These are phyloP conservation scores for Agroathelia rolfsii DNA, from an alignment of 1,284 basidiomycete species.

Conservation along the genomic window DNA sequence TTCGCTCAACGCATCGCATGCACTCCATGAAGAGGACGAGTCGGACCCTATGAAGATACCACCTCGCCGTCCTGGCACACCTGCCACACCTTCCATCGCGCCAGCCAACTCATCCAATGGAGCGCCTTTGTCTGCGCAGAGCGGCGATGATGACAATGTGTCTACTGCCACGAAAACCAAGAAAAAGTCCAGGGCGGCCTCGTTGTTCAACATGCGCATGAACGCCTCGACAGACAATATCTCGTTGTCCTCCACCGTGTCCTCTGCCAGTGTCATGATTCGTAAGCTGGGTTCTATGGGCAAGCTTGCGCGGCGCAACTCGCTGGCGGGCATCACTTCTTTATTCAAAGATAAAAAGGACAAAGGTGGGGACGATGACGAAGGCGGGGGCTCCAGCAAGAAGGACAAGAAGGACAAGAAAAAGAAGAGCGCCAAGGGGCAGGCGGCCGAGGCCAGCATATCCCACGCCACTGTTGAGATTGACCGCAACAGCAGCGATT, in stretches of 20 bases:
- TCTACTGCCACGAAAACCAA: slow-evolving; percentile 51
- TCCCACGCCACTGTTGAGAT: slow-evolving; percentile 83
- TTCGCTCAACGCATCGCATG: slow-evolving; percentile 50
- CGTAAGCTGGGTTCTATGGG: slow-evolving; percentile 92
- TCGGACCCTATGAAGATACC: slow-evolving; percentile 29
- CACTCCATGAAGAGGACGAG: slow-evolving; percentile 51
- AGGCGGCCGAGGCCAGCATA: slow-evolving; percentile 64
- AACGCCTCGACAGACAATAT: slow-evolving; percentile 97
- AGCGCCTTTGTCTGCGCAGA: slow-evolving; percentile 13
- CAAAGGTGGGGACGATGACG: slow-evolving; percentile 41
- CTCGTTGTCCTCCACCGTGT: slow-evolving; percentile 93
- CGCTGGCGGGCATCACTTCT: slow-evolving; percentile 86
- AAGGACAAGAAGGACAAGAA: slow-evolving; percentile 35
- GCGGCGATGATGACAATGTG: slow-evolving; percentile 22
- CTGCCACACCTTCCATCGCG: slow-evolving; percentile 19
- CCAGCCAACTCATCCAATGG: too few species aligned
- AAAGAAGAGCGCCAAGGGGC: slow-evolving; percentile 52
- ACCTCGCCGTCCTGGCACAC: slow-evolving; percentile 21
- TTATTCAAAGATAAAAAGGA: slow-evolving; percentile 87
- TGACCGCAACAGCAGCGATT: slow-evolving; percentile 48
- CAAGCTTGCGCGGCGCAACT: slow-evolving; percentile 84
- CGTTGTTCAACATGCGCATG: slow-evolving; percentile 81
- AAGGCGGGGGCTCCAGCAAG: slow-evolving; percentile 25
- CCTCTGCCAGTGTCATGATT: slow-evolving; percentile 94
- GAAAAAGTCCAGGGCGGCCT: slow-evolving; percentile 60